These are phyloP conservation scores for Evernia prunastri DNA, from an alignment of 495 filamentous ascomycete species.

Conservation along the genomic window DNA sequence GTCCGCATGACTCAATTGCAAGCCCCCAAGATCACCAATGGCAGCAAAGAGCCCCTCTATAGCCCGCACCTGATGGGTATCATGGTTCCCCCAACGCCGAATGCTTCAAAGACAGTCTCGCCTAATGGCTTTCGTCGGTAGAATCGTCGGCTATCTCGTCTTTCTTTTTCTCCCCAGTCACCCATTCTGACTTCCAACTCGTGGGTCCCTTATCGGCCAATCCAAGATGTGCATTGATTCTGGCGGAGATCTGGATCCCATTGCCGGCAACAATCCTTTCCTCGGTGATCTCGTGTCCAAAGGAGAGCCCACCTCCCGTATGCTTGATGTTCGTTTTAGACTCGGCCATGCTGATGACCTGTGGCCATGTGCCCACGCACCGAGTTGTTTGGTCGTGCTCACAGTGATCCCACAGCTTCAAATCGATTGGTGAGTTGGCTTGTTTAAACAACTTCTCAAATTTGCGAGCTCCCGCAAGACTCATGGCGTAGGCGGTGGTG, in stretches of 20 bases:
- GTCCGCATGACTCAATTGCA: background rate
- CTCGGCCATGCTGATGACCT: constrained; percentile 23
- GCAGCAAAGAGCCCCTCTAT: background rate
- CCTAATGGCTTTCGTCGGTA: background rate
- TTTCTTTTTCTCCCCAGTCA: constrained; percentile 7
- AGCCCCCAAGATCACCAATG: constrained; percentile 21
- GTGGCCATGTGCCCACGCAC: constrained; percentile 23
- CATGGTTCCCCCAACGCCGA: background rate
- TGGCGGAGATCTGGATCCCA: constrained; percentile 17
- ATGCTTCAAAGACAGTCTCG: background rate
- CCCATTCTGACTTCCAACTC: constrained; percentile 20
- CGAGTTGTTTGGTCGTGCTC: constrained; percentile 15
- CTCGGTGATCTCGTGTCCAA: constrained; percentile 22
- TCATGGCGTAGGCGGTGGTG: constrained; percentile 23
- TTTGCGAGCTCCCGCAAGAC: constrained; percentile 19
- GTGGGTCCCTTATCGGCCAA: constrained; percentile 10
- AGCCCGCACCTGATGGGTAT: constrained; percentile 1
- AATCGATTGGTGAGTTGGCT: constrained; percentile 22
- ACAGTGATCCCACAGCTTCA: constrained; percentile 20
- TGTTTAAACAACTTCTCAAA: constrained; percentile 19
- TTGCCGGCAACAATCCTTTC: constrained; percentile 21
- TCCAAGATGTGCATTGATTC: constrained; percentile 19
- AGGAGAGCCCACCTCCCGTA: constrained; percentile 18
- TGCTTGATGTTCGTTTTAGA: constrained; percentile 24
- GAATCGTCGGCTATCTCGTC: constrained; percentile 2